phyloP scores from a whole-genome alignment of 2,329 filamentous ascomycete species.

The Hypoxylon sp. region DNA sequence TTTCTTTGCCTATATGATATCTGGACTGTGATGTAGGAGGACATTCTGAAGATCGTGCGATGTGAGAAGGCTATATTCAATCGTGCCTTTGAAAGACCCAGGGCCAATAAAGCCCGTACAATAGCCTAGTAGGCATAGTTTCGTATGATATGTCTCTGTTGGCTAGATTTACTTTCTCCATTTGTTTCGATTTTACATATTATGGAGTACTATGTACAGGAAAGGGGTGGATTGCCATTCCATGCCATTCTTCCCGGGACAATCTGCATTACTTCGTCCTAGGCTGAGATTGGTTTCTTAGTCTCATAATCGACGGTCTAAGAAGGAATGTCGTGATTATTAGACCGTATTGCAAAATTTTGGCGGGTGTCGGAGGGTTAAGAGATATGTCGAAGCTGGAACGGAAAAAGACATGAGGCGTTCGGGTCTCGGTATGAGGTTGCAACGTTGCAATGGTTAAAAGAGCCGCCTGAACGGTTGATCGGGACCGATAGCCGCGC shows the following conservation, averaged over 20 bases:
- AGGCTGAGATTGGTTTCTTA: background rate
- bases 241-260: background rate
- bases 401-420: conserved; percentile 21
- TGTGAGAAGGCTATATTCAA: background rate
- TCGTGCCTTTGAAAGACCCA: background rate
- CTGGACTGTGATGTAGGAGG: background rate
- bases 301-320: conserved; percentile 4
- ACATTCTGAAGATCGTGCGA: background rate
- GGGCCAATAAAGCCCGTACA: background rate
- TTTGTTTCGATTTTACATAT: background rate
- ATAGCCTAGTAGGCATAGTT: background rate
- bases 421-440: conserved; percentile 45
- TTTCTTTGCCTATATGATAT: background rate
- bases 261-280: background rate
- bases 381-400: conserved; percentile 8
- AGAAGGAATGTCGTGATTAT: conserved; percentile 42
- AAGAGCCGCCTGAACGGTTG: conserved; percentile 46
- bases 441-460: conserved; percentile 40
- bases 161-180: background rate
- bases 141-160: background rate
- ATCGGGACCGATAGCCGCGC: conserved; percentile 46
- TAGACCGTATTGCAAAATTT: conserved; percentile 34
- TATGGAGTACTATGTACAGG: background rate
- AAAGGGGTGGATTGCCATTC: conserved; percentile 4
- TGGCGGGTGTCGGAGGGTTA: conserved; percentile 42